Evolutionary conservation across 2,329 filamentous ascomycete genomes (phyloP).

Genomic region (Blastomyces parvus): DNA sequence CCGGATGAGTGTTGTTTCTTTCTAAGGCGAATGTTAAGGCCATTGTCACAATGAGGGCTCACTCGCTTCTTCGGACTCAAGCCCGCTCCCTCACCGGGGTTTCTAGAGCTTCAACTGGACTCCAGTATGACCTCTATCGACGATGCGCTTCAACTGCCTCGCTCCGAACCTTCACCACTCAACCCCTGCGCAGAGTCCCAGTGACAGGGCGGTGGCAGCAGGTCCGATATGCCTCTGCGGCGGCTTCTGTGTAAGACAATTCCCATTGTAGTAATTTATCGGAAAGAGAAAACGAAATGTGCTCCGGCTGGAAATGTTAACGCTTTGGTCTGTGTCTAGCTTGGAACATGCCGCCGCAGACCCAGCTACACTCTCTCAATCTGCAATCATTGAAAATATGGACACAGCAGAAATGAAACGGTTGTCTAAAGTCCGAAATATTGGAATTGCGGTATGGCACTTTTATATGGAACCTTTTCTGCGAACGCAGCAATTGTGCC

Average conservation of each 20-base stretch:
- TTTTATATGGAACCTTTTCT: slow-evolving; percentile 7
- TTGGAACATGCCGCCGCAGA: slow-evolving; percentile 50
- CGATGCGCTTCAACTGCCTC: slow-evolving; percentile 33
- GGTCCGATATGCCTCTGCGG: slow-evolving; percentile 34
- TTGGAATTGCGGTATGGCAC: slow-evolving; percentile 77
- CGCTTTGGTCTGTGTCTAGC: slow-evolving; percentile 23
- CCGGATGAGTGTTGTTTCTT: background rate
- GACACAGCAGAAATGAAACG: slow-evolving; percentile 67
- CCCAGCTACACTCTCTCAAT: slow-evolving; percentile 49
- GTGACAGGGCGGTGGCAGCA: slow-evolving; percentile 36
- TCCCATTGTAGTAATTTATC: slow-evolving; percentile 1
- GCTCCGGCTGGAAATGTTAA: background rate
- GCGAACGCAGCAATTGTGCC: background rate
- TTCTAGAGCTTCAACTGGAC: slow-evolving; percentile 26
- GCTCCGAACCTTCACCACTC: slow-evolving; percentile 26
- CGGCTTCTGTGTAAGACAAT: slow-evolving; percentile 36
- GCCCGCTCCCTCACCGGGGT: slow-evolving; percentile 31
- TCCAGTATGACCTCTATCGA: slow-evolving; percentile 28
- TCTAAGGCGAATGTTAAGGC: slow-evolving; percentile 5
- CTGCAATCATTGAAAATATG: slow-evolving; percentile 68
- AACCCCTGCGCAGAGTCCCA: slow-evolving; percentile 28
- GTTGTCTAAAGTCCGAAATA: slow-evolving; percentile 78
- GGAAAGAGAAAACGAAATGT: background rate
- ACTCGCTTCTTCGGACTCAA: slow-evolving; percentile 33
- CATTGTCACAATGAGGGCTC: slow-evolving; percentile 29